Conservation (phyloP, 208 protist genomes). For the Wallacemonas sp. region DNA sequence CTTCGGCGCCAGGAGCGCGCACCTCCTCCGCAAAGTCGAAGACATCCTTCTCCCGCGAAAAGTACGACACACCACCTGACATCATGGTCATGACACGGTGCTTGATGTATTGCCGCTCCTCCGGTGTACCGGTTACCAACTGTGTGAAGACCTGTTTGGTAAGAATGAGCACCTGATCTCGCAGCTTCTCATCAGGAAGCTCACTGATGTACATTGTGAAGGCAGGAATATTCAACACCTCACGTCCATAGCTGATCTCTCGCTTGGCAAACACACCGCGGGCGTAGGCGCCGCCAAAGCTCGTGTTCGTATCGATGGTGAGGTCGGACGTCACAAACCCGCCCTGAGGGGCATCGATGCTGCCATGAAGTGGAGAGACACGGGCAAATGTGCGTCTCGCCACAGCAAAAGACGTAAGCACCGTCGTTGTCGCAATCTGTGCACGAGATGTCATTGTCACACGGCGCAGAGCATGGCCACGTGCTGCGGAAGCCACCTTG, state of each 20-base stretch:
- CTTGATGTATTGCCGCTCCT: constrained; percentile 77
- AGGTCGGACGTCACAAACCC: constrained; percentile 83
- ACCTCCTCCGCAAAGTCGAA: constrained; percentile 85
- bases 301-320: constrained; percentile 73
- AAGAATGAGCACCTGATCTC: constrained; percentile 73
- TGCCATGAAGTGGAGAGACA: constrained; percentile 69
- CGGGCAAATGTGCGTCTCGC: constrained; percentile 44
- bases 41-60: constrained; percentile 83
- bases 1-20: constrained; percentile 50
- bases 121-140: constrained; percentile 52
- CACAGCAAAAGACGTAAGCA: not conserved
- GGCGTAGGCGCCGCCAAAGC: constrained; percentile 69
- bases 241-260: constrained; percentile 77
- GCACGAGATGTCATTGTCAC: not conserved
- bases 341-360: constrained; percentile 50
- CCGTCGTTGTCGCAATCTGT: not conserved
- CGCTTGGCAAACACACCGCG: constrained; percentile 73
- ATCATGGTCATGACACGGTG: constrained; percentile 72
- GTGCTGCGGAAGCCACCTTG: not conserved
- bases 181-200: constrained; percentile 37
- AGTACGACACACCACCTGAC: constrained; percentile 84
- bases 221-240: constrained; percentile 81
- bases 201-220: constrained; percentile 83
- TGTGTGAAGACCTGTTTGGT: constrained; percentile 74
- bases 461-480: not conserved